Base-by-base conservation (phyloP, 345 rosid species). In the Euphorbia peplus region DNA sequence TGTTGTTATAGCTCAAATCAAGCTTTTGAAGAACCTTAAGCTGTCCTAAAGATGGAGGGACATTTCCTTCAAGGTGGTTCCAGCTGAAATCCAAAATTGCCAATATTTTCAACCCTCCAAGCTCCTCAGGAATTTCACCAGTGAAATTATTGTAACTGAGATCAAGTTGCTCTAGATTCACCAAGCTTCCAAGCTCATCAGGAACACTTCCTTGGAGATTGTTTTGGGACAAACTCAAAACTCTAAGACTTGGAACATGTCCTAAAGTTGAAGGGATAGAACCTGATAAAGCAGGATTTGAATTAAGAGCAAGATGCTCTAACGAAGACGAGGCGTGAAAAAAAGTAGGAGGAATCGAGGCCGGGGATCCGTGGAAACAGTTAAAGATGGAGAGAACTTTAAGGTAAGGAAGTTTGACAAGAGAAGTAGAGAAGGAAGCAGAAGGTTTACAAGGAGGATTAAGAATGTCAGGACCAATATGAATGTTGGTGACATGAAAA, bases 401-500 rank as follows among this genome's bases (percentile, higher is more conserved):
- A 2, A 83, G 64, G 71, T 74, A 83, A 75, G 75, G 82, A 9
- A 83, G 69, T 61, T 83, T 79, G 15, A 56, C 73, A 64, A 81
- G 70, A 22, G 85, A 81, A 52, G 64, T 73, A 51, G 87, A 75
- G 10, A 83, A 25, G 15, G 53, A 53, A 29, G 87, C 80, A 32
- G 83, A 72, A 39, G 72, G 5, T 75, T 81, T 77, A 62, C 83
- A 81, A 32, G 85, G 78, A 55, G 85, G 83, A 60, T 26, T 26
- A 50, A 64, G 32, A 75, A 79, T 61, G 68, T 83, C 83, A 68
- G 83, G 80, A 10, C 82, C 83, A 58, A 83, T 35, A 55, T 83
- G 85, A 68, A 81, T 73, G 53, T 60, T 66, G 0, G 85, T 79
- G 55, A 83, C 76, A 77, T 81, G 87, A 65, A 81, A 79, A 51